Conservation (phyloP, 139 green algal genomes). For the Closterium sp. region DNA sequence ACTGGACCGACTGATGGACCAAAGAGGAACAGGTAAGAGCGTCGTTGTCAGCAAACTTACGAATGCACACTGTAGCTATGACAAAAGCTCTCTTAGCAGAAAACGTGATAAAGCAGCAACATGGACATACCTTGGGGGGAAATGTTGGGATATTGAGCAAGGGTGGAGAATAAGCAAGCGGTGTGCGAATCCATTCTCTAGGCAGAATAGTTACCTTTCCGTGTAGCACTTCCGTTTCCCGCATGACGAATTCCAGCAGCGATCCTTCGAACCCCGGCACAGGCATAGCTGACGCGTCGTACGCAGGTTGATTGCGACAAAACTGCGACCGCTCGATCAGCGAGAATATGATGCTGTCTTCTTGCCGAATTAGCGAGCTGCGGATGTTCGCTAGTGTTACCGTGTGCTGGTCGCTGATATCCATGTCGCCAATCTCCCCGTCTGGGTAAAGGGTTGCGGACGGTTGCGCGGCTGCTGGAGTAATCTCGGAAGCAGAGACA, state of each 20-base stretch:
- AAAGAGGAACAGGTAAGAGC: too few relatives aligned
- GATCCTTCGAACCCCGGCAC: constrained; percentile 71
- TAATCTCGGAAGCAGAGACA: not conserved
- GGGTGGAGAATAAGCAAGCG: not conserved
- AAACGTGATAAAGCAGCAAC: not conserved
- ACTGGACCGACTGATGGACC: not conserved
- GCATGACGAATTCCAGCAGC: constrained; percentile 90
- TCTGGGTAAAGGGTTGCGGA: not conserved
- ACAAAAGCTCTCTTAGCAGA: not conserved
- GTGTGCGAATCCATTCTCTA: not conserved
- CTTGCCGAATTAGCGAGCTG: constrained; percentile 78
- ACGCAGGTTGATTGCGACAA: constrained; percentile 77
- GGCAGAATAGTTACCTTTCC: constrained; percentile 57
- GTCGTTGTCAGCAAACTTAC: not conserved
- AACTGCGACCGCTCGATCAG: constrained; percentile 96
- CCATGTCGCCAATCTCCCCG: not conserved
- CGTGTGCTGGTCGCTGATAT: constrained; percentile 18
- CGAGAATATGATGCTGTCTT: constrained; percentile 98
- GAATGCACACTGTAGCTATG: not conserved
- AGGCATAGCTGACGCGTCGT: constrained; percentile 60
- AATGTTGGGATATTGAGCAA: not conserved
- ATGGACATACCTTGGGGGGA: not conserved
- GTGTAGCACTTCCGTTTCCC: constrained; percentile 89
- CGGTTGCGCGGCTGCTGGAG: not conserved
- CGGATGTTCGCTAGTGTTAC: constrained; percentile 66